Conservation (phyloP, 805 yeast species). For the Kuraishia floccosa region DNA sequence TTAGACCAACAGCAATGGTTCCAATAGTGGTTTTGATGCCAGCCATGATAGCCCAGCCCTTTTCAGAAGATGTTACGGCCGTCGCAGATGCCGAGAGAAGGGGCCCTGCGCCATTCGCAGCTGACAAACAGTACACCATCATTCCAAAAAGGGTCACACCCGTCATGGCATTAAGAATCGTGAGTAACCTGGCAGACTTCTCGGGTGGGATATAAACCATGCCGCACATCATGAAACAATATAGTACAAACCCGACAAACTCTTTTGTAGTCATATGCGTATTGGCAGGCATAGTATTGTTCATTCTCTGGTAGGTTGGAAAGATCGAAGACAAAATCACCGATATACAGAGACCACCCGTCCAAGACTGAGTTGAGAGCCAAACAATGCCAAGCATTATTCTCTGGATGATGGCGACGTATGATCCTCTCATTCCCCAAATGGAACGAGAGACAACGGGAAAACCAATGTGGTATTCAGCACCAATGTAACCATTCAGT, state of each 20-base stretch:
- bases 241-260: constrained; percentile 29
- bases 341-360: constrained; percentile 32
- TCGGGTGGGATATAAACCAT: constrained; percentile 32
- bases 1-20: constrained; percentile 24
- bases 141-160: constrained; percentile 2
- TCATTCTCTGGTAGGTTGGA: constrained; percentile 23
- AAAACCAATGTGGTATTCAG: constrained; percentile 37
- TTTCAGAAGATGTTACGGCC: constrained; percentile 5
- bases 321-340: constrained; percentile 25
- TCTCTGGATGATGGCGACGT: constrained; percentile 30
- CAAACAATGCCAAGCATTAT: constrained; percentile 32
- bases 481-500: constrained; percentile 36
- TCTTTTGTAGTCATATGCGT: constrained; percentile 28
- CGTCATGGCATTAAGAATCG: not conserved
- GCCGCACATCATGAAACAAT: constrained; percentile 29
- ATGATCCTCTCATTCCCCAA: constrained; percentile 35
- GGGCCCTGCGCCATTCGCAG: constrained; percentile 3
- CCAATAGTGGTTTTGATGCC: constrained; percentile 29
- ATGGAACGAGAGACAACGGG: constrained; percentile 30
- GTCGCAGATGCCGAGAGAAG: constrained; percentile 2
- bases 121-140: constrained; percentile 3
- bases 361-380: constrained; percentile 32
- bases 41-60: constrained; percentile 29
- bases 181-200: constrained; percentile 11
- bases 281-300: constrained; percentile 24